Percentiles rank a stretch among this genome's conserved stretches.
phyloP scores from a whole-genome alignment of 495 filamentous ascomycete species.

The Chaetomium fimeti region DNA sequence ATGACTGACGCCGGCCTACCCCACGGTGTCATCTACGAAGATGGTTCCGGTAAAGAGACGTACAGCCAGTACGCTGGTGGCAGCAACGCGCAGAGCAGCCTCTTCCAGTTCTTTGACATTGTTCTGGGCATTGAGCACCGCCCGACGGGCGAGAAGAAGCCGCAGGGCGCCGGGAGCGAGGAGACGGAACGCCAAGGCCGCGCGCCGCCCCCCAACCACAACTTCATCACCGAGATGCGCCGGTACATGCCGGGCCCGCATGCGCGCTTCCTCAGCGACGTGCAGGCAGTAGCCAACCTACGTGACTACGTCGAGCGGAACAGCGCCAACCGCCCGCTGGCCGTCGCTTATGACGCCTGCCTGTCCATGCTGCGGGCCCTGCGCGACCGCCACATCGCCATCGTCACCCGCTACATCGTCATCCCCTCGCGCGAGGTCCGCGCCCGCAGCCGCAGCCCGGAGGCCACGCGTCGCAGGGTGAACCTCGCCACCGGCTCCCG shows the following conservation, averaged over 20 bases:
- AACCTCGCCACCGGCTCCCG: constrained; percentile 66
- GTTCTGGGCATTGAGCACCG: constrained; percentile 87
- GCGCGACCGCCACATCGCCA: constrained; percentile 92
- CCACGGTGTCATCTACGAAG: constrained; percentile 82
- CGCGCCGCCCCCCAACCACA: constrained; percentile 63
- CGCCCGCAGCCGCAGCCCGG: constrained; percentile 47
- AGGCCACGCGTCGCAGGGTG: constrained; percentile 45
- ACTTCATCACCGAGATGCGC: constrained; percentile 96
- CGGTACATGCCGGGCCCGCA: constrained; percentile 94
- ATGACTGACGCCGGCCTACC: constrained; percentile 92
- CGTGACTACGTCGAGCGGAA: constrained; percentile 74
- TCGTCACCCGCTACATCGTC: constrained; percentile 95
- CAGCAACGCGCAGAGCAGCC: constrained; percentile 92
- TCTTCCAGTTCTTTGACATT: constrained; percentile 97
- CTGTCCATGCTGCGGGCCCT: constrained; percentile 86
- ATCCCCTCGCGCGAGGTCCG: constrained; percentile 57
- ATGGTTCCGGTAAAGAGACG: constrained; percentile 64
- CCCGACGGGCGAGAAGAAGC: constrained; percentile 71
- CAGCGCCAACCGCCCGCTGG: constrained; percentile 60
- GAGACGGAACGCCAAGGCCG: constrained; percentile 53
- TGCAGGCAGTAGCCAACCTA: constrained; percentile 81
- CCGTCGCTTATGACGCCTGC: constrained; percentile 84
- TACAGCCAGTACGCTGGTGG: constrained; percentile 89
- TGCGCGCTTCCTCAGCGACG: constrained; percentile 79
- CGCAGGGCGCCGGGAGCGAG: constrained; percentile 29